A percentile compares a stretch with the other conserved stretches of the same genome.
Conservation (phyloP, 1,139 yeast species). For the Taphrina communis region DNA sequence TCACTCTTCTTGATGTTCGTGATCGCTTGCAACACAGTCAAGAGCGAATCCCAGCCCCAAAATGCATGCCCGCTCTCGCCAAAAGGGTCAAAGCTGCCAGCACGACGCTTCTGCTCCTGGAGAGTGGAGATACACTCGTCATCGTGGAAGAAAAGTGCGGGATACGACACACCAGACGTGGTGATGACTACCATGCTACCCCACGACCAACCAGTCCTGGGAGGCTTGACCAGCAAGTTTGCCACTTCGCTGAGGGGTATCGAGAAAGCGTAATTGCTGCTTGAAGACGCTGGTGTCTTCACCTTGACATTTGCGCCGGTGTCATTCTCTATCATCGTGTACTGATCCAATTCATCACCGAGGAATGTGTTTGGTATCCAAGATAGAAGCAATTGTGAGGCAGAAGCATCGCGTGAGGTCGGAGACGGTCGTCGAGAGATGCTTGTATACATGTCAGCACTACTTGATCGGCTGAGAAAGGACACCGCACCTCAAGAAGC, state of each 20-base stretch:
- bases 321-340: conserved; percentile 32
- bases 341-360: conserved; percentile 35
- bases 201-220: conserved; percentile 87
- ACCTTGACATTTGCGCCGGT: conserved; percentile 21
- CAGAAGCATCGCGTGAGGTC: conserved; percentile 28
- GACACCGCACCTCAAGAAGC: conserved; percentile 55
- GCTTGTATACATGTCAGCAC: conserved; percentile 2
- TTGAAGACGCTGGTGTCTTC: conserved; percentile 15
- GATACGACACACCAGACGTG: conserved; percentile 66
- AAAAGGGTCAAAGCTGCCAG: conserved; percentile 72
- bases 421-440: conserved; percentile 36
- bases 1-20: conserved; percentile 46
- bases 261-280: conserved; percentile 64
- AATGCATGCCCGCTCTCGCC: conserved; percentile 61
- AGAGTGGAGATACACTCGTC: conserved; percentile 78
- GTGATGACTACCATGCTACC: conserved; percentile 82
- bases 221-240: conserved; percentile 81
- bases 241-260: conserved; percentile 66
- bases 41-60: conserved; percentile 91
- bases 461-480: not conserved
- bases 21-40: conserved; percentile 51
- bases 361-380: conserved; percentile 28
- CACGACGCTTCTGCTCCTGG: conserved; percentile 63
- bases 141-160: conserved; percentile 90
- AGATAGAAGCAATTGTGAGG: conserved; percentile 29